Percentiles rank a stretch among this genome's conserved stretches.
phyloP scores from a whole-genome alignment of 345 rosid species.

The Turnera subulata region DNA sequence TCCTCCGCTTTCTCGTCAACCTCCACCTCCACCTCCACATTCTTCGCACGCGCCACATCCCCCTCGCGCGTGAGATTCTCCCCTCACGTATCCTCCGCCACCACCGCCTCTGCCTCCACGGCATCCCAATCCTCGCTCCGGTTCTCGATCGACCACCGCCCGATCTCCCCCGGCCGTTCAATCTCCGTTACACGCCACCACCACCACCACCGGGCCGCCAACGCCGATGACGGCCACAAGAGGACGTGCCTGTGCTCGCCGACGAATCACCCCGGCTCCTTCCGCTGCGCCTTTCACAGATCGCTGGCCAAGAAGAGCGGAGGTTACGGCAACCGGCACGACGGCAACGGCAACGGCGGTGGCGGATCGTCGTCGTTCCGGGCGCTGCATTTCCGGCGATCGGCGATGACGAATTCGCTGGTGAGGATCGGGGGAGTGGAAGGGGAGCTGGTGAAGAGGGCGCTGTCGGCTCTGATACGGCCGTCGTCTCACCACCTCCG shows the following conservation, averaged over 20 bases:
- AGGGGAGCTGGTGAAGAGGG: constrained; percentile 54
- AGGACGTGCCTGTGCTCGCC: constrained; percentile 34
- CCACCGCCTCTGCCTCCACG: constrained; percentile 17
- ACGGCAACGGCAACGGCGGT: not conserved
- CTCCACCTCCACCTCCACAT: constrained; percentile 20
- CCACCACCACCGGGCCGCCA: not conserved
- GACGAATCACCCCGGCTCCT: constrained; percentile 33
- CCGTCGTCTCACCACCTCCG: constrained; percentile 46
- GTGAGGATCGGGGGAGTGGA: constrained; percentile 66
- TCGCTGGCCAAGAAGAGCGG: not conserved
- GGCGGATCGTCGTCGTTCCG: constrained; percentile 26
- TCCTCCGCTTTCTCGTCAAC: constrained; percentile 14
- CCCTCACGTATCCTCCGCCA: constrained; percentile 31
- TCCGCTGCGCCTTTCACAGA: constrained; percentile 34
- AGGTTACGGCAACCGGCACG: too few species aligned
- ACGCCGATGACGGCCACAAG: constrained; percentile 7
- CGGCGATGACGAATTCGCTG: constrained; percentile 75
- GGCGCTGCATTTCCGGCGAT: constrained; percentile 48
- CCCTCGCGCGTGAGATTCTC: constrained; percentile 38
- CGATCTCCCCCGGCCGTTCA: constrained; percentile 46
- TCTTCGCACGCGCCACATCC: constrained; percentile 31
- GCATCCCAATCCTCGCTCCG: constrained; percentile 21
- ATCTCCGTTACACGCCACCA: constrained; percentile 16
- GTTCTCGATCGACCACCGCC: constrained; percentile 36
- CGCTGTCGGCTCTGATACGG: constrained; percentile 47